Conservation (phyloP, 139 green algal species). For the Asterochloris sp. region DNA sequence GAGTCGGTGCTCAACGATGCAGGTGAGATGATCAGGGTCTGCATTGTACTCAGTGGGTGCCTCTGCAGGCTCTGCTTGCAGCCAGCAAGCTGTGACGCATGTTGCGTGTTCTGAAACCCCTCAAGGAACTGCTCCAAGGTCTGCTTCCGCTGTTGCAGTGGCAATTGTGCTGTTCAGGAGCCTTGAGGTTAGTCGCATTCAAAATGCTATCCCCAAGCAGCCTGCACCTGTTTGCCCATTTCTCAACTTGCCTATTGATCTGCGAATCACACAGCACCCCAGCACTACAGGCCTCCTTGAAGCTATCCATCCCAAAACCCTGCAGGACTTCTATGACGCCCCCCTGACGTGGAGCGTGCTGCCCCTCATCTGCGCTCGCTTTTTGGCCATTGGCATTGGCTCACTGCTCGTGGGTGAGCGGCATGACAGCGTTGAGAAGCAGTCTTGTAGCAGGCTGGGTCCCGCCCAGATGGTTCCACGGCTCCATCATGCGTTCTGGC, state of each 20-base stretch:
- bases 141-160: too few species aligned
- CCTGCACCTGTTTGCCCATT: too few species aligned
- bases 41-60: too few species aligned
- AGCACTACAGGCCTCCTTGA: too few species aligned
- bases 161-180: slow-evolving; percentile 62
- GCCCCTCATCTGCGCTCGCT: slow-evolving; percentile 21
- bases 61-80: not conserved
- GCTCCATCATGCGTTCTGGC: not conserved
- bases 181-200: too few species aligned
- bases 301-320: slow-evolving; percentile 17
- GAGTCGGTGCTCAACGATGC: slow-evolving; percentile 92
- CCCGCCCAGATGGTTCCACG: not conserved
- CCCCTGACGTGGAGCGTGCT: slow-evolving; percentile 17
- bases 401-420: slow-evolving; percentile 20
- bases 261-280: too few species aligned
- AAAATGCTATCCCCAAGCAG: too few species aligned
- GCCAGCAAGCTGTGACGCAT: not conserved
- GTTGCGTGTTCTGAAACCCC: slow-evolving; percentile 2
- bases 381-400: slow-evolving; percentile 22
- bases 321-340: slow-evolving; percentile 38
- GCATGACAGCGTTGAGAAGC: not conserved
- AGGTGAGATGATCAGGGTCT: not conserved
- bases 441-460: not conserved
- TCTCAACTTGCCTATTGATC: too few species aligned
- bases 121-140: too few species aligned